Evolutionary conservation across 176 grass and related monocot species (phyloP).

Genomic region (Olyra latifolia): DNA sequence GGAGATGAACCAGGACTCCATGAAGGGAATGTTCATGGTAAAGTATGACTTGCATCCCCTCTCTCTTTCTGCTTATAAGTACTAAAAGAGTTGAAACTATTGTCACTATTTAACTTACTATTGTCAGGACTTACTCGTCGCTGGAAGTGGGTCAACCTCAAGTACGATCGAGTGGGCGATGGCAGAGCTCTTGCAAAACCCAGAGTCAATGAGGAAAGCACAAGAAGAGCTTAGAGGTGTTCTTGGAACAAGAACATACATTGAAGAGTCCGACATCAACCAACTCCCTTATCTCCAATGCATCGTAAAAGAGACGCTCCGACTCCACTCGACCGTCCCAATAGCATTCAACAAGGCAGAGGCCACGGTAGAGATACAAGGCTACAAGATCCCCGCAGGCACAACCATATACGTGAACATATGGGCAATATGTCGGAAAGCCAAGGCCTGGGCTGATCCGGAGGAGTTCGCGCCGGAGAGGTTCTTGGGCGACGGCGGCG

Average conservation of each 20-base stretch:
- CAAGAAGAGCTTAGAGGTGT: slow-evolving; percentile 26
- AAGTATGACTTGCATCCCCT: background rate
- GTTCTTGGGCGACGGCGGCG: slow-evolving; percentile 11
- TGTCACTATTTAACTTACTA: background rate
- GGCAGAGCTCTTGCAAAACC: slow-evolving; percentile 43
- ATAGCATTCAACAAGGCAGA: slow-evolving; percentile 27
- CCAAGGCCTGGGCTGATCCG: slow-evolving; percentile 28
- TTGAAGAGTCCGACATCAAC: slow-evolving; percentile 38
- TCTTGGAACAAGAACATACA: background rate
- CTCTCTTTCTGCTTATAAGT: background rate
- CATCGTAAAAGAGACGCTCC: slow-evolving; percentile 39
- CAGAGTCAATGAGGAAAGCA: slow-evolving; percentile 11
- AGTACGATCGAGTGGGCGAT: slow-evolving; percentile 42
- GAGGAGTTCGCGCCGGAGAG: slow-evolving; percentile 45
- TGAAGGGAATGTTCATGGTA: slow-evolving; percentile 38
- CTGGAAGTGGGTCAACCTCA: slow-evolving; percentile 28
- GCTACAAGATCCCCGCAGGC: slow-evolving; percentile 32
- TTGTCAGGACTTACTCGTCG: slow-evolving; percentile 37
- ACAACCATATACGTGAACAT: slow-evolving; percentile 37
- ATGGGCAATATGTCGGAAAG: slow-evolving; percentile 43
- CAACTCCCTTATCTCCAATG: slow-evolving; percentile 49
- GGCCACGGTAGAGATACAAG: slow-evolving; percentile 20
- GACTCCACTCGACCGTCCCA: slow-evolving; percentile 34
- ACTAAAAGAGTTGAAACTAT: too few relatives aligned
- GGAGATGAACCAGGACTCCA: background rate